phyloP scores from a whole-genome alignment of 1,139 yeast genomes.

The Sugiyamaella japonica region DNA sequence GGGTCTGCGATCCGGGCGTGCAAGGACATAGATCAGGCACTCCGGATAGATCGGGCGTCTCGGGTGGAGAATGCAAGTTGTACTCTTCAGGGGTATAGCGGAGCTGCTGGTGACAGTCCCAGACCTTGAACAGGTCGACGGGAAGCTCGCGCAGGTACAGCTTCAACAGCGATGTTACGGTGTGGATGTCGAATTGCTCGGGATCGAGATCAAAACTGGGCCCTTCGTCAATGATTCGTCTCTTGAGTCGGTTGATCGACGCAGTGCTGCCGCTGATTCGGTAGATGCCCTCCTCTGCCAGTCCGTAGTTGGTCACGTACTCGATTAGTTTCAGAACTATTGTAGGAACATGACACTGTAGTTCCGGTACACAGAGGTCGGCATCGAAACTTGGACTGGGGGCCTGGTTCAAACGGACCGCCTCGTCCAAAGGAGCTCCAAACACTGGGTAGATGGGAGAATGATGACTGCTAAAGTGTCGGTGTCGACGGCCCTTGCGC shows the following conservation, averaged over 20 bases:
- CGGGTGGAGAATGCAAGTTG: constrained; percentile 6
- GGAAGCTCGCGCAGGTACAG: constrained; percentile 77
- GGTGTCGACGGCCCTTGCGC: background rate
- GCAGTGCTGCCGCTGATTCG: constrained; percentile 77
- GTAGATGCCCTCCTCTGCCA: constrained; percentile 79
- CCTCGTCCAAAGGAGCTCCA: constrained; percentile 33
- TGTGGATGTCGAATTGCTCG: constrained; percentile 71
- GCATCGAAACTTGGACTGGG: background rate
- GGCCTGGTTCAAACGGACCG: constrained; percentile 26
- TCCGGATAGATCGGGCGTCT: constrained; percentile 1
- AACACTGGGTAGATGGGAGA: constrained; percentile 25
- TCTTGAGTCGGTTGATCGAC: constrained; percentile 46
- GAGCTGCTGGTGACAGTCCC: constrained; percentile 17
- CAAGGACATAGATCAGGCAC: constrained; percentile 11
- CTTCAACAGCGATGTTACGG: constrained; percentile 79
- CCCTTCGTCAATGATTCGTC: constrained; percentile 37
- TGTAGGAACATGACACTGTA: constrained; percentile 31
- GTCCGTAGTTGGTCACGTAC: constrained; percentile 44
- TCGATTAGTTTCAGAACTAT: constrained; percentile 30
- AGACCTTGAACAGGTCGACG: constrained; percentile 62
- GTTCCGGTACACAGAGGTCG: constrained; percentile 14
- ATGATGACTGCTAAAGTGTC: background rate
- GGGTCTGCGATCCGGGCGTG: constrained; percentile 5
- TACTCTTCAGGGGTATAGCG: constrained; percentile 11
- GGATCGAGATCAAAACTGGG: constrained; percentile 65